Evolutionary conservation across 768 basidiomycete genomes (phyloP).

Genomic region (Coprinellus aureogranulatus): DNA sequence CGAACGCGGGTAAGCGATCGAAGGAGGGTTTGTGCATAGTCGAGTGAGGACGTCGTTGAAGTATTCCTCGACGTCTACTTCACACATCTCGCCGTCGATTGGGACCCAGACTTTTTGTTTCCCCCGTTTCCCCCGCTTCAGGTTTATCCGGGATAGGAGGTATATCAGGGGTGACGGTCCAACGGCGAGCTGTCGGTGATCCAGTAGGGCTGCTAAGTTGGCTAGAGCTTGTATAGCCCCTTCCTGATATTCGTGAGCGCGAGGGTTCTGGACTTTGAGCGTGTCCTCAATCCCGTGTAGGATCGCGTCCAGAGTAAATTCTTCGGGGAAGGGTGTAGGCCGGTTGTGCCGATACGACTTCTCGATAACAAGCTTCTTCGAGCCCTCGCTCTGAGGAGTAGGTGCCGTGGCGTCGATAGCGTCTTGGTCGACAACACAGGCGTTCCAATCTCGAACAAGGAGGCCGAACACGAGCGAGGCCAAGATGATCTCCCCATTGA

Average conservation of each 20-base stretch:
- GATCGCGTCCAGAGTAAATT: constrained; percentile 6
- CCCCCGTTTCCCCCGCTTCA: background rate
- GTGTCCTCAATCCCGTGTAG: constrained; percentile 9
- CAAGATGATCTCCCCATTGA: constrained; percentile 80
- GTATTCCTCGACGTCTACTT: constrained; percentile 43
- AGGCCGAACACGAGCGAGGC: constrained; percentile 68
- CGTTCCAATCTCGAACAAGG: constrained; percentile 63
- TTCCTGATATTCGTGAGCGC: constrained; percentile 33
- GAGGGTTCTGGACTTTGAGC: constrained; percentile 18
- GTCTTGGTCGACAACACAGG: constrained; percentile 24
- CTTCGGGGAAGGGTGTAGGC: constrained; percentile 4
- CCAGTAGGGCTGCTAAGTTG: constrained; percentile 52
- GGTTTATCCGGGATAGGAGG: too few species aligned
- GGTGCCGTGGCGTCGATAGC: background rate
- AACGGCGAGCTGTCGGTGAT: constrained; percentile 47
- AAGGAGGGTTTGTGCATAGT: constrained; percentile 36
- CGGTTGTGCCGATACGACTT: constrained; percentile 1
- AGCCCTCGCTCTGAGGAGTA: too few species aligned
- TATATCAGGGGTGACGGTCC: constrained; percentile 14
- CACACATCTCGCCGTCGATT: constrained; percentile 20
- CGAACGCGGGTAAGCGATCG: background rate
- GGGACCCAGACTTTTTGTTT: constrained; percentile 39
- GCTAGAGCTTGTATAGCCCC: constrained; percentile 59
- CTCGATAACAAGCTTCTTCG: background rate
- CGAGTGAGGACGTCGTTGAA: constrained; percentile 46